Percentiles rank a stretch among this genome's conserved stretches.
phyloP scores from a whole-genome alignment of 1,139 yeast species.

The Blastobotrys apis region DNA sequence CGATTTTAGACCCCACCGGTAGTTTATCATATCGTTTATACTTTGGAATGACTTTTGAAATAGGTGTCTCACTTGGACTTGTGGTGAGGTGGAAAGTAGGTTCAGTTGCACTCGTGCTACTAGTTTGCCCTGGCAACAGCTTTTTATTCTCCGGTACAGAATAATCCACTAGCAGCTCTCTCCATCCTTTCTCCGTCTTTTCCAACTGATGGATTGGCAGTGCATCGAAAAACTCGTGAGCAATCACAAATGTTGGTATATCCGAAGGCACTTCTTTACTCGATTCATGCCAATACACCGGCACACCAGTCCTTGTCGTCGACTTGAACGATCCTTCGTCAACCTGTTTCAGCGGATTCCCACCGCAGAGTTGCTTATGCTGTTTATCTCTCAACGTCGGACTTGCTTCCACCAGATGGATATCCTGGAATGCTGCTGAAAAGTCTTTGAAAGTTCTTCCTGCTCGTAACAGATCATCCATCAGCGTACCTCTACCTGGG shows the following conservation, averaged over 20 bases:
- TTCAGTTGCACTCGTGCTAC: slow-evolving; percentile 10
- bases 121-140: slow-evolving; percentile 31
- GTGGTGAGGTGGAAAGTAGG: slow-evolving; percentile 52
- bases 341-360: slow-evolving; percentile 23
- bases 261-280: slow-evolving; percentile 50
- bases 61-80: slow-evolving; percentile 59
- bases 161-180: slow-evolving; percentile 68
- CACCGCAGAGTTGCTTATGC: slow-evolving; percentile 47
- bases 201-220: slow-evolving; percentile 71
- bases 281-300: slow-evolving; percentile 65
- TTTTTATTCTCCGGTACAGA: slow-evolving; percentile 24
- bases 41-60: slow-evolving; percentile 55
- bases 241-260: slow-evolving; percentile 59
- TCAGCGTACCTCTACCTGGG: slow-evolving; percentile 80
- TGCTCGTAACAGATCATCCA: slow-evolving; percentile 55
- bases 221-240: slow-evolving; percentile 88
- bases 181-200: slow-evolving; percentile 56
- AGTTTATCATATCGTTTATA: slow-evolving; percentile 51
- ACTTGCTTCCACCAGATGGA: slow-evolving; percentile 70
- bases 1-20: slow-evolving; percentile 57
- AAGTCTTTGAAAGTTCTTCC: slow-evolving; percentile 30
- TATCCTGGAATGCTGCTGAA: slow-evolving; percentile 33
- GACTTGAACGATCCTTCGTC: slow-evolving; percentile 40
- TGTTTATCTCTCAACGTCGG: slow-evolving; percentile 60
- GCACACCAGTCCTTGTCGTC: slow-evolving; percentile 51